These are phyloP conservation scores for Leishmania amazonensis DNA, from an alignment of 208 protist genomes.

Conservation along the genomic window DNA sequence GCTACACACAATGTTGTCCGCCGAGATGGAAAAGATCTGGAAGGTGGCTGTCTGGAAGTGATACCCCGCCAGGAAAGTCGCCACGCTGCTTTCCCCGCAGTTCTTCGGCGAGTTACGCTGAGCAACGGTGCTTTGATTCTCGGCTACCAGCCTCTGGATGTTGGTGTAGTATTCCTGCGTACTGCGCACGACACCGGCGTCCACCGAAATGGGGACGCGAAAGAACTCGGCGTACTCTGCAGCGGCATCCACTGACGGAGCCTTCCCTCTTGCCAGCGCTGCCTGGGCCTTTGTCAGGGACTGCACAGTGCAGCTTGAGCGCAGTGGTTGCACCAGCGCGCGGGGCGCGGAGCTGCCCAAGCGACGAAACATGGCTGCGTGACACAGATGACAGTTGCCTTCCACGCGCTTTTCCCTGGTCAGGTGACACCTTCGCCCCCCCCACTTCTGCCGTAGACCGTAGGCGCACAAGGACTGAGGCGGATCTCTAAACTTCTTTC, in stretches of 20 bases:
- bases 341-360: constrained; percentile 5
- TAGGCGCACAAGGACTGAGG: not conserved
- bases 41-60: constrained; percentile 28
- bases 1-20: constrained; percentile 36
- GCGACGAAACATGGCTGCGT: constrained; percentile 18
- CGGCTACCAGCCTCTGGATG: constrained; percentile 17
- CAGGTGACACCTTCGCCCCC: not conserved
- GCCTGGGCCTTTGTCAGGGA: constrained; percentile 50
- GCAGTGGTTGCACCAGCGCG: constrained; percentile 5
- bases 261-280: constrained; percentile 38
- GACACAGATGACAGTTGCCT: not conserved
- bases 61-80: constrained; percentile 53
- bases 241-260: constrained; percentile 27
- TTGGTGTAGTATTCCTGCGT: constrained; percentile 39
- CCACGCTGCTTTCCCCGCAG: constrained; percentile 19
- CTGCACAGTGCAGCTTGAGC: constrained; percentile 31
- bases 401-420: not conserved
- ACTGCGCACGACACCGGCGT: constrained; percentile 27
- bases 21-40: constrained; percentile 51
- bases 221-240: constrained; percentile 58
- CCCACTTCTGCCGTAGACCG: not conserved
- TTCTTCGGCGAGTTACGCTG: constrained; percentile 26
- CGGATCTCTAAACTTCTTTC: not conserved
- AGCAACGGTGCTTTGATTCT: constrained; percentile 27
- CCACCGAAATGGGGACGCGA: constrained; percentile 35